Evolutionary conservation across 2,329 filamentous ascomycete species (phyloP), one percentile per base, ranked within the genome.

Genomic region (Thermochaetoides dissita): DNA sequence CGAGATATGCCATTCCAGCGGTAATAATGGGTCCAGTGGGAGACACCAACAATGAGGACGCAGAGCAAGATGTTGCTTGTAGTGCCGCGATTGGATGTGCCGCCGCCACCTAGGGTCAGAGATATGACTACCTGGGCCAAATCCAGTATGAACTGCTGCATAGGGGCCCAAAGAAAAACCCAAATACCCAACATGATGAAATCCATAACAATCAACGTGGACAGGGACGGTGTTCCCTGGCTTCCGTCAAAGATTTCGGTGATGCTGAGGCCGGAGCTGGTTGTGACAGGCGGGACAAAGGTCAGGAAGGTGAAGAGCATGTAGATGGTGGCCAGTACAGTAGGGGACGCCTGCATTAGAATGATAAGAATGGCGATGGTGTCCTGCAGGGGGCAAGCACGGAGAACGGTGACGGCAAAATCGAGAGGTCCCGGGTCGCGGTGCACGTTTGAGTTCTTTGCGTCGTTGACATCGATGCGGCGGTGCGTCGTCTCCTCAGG

Each of bases 301-400:
- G 88, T 95, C 58, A 95, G 74, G 50, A 87, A 81, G 52, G 89
- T 87, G 64, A 95, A 96, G 51, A 94, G 74, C 58, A 87, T 81
- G 63, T 95, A 93, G 55, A 94, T 85, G 60, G 86, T 71, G 49
- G 87, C 89, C 55, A 95, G 73, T 45, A 89, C 79, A 55, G 89
- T 80, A 17, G 88, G 85, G 30, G 89, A 88, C 8, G 95, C 77
- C 59, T 94, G 88, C 63, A 95, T 83, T 52, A 96, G 76, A 55
- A 95, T 84, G 63, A 95, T 94, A 60, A 96, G 78, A 56, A 96
- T 94, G 59, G 89, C 87, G 63, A 95, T 85, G 47, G 89, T 94
- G 65, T 96, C 89, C 65, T 86, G 84, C 57, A 94, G 78, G 41
- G 89, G 89, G 55, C 88, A 89, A 40, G 87, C 86, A 55, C 79